A percentile compares a stretch with the other conserved stretches of the same genome.
Evolutionary conservation across 805 yeast species (phyloP).

Genomic region (Nakazawaea siamensis): DNA sequence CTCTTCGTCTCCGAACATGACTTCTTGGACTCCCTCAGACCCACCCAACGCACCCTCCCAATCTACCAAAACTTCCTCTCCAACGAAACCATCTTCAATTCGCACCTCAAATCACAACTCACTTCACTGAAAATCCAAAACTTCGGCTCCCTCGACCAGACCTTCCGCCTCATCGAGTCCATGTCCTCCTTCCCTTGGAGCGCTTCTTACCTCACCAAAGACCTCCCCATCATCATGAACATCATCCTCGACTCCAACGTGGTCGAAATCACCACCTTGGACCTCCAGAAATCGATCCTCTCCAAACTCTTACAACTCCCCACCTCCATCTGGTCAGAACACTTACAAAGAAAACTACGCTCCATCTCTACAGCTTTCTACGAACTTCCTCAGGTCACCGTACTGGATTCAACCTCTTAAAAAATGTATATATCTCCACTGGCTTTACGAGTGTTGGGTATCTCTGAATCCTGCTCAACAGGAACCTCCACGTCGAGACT

Average conservation of each 20-base stretch:
- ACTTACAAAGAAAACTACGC: too few species aligned
- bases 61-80: slow-evolving; percentile 2
- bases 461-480: slow-evolving; percentile 1
- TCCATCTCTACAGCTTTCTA: neutral
- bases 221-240: slow-evolving; percentile 6
- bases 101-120: neutral
- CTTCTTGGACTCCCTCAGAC: neutral
- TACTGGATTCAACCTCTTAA: neutral
- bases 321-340: too few species aligned
- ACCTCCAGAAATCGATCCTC: too few species aligned
- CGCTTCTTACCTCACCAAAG: neutral
- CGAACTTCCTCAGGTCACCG: neutral
- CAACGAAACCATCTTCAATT: neutral
- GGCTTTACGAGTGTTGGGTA: neutral
- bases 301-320: too few species aligned
- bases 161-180: neutral
- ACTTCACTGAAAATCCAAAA: neutral
- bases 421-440: slow-evolving; percentile 3
- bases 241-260: slow-evolving; percentile 1
- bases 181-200: slow-evolving; percentile 3
- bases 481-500: slow-evolving; percentile 6
- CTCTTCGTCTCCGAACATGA: neutral
- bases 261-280: too few species aligned
- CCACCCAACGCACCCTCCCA: neutral
- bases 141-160: neutral